Conservation (phyloP, 2,329 filamentous ascomycete genomes). For the Fusarium scirpi region DNA sequence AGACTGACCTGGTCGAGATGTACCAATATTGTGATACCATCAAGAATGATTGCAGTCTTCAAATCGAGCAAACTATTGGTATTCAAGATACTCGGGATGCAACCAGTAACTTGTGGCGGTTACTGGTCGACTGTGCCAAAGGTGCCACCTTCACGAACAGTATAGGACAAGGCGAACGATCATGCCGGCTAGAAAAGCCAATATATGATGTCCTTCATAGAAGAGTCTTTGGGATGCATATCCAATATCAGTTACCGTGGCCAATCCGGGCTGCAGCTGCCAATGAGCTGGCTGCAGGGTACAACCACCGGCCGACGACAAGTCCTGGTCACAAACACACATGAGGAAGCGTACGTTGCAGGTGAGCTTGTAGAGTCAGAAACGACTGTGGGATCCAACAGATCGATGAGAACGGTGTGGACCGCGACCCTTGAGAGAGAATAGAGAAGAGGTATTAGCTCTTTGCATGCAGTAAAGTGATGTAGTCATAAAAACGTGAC, state of each 20-base stretch:
- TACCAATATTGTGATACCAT: not conserved
- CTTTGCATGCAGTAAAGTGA: constrained; percentile 5
- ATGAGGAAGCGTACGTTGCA: not conserved
- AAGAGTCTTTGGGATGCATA: constrained; percentile 2
- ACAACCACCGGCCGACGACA: constrained; percentile 24
- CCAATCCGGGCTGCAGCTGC: constrained; percentile 36
- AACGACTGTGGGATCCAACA: not conserved
- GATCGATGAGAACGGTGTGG: not conserved
- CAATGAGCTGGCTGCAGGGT: constrained; percentile 37
- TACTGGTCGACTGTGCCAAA: constrained; percentile 12
- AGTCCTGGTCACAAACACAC: constrained; percentile 8
- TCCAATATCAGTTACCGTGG: constrained; percentile 13
- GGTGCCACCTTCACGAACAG: constrained; percentile 7
- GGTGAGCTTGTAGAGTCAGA: not conserved
- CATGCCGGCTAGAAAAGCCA: constrained; percentile 11
- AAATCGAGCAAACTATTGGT: not conserved
- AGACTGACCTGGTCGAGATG: not conserved
- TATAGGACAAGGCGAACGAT: not conserved
- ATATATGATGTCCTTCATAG: not conserved
- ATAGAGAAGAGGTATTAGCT: not conserved
- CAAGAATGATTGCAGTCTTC: not conserved
- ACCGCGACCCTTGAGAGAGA: constrained; percentile 2
- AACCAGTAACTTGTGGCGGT: not conserved
- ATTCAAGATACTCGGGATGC: not conserved
- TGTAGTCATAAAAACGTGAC: constrained; percentile 23